These are phyloP conservation scores for Agrocybe chaxingu DNA, from an alignment of 768 basidiomycete genomes.

Conservation along the genomic window DNA sequence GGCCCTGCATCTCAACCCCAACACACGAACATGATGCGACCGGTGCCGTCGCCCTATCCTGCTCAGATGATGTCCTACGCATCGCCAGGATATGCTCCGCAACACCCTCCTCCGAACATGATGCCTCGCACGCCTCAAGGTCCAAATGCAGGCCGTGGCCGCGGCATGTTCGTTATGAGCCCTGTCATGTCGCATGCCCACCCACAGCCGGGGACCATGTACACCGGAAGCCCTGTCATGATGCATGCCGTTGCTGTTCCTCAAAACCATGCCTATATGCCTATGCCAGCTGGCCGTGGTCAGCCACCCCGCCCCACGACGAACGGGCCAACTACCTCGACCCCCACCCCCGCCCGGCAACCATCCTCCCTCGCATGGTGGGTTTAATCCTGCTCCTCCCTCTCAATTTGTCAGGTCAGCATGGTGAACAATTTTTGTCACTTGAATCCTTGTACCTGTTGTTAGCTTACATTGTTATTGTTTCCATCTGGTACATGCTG, in stretches of 20 bases:
- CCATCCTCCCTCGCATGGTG: constrained; percentile 29
- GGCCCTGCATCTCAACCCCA: constrained; percentile 42
- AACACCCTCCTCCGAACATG: constrained; percentile 34
- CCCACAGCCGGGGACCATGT: constrained; percentile 45
- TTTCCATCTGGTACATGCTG: constrained; percentile 40
- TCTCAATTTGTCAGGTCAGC: constrained; percentile 42
- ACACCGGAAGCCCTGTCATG: constrained; percentile 65
- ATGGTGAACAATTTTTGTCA: constrained; percentile 40
- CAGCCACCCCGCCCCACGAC: constrained; percentile 47
- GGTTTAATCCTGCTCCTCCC: constrained; percentile 39
- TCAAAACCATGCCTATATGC: constrained; percentile 44
- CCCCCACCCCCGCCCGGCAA: constrained; percentile 26
- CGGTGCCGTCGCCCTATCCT: constrained; percentile 60
- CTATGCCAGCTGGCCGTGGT: constrained; percentile 43
- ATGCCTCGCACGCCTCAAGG: constrained; percentile 40
- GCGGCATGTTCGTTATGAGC: constrained; percentile 62
- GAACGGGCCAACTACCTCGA: constrained; percentile 33
- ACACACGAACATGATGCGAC: constrained; percentile 49
- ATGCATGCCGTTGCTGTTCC: constrained; percentile 53
- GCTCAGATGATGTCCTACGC: constrained; percentile 65
- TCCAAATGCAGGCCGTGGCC: constrained; percentile 43
- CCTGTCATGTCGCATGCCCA: constrained; percentile 63
- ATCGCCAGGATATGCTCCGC: constrained; percentile 50
- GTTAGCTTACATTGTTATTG: constrained; percentile 25
- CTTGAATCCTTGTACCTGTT: constrained; percentile 21